Conservation (phyloP, 805 yeast genomes). For the Tetrapisispora arboricola region DNA sequence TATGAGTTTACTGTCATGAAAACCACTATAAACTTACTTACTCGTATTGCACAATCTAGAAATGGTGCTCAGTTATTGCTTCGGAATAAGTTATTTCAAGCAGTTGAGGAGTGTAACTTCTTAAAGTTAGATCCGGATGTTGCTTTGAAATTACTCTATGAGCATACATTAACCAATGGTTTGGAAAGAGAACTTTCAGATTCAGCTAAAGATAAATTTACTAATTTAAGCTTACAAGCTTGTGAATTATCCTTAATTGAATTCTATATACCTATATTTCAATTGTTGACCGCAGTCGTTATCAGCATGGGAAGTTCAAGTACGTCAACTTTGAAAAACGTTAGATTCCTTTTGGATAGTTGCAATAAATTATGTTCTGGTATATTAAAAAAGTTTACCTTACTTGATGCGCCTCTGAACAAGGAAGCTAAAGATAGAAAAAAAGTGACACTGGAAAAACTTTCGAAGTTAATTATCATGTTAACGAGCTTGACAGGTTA, state of each 20-base stretch:
- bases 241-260: conserved; percentile 49
- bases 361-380: conserved; percentile 51
- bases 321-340: conserved; percentile 44
- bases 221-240: conserved; percentile 25
- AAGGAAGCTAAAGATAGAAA: conserved; percentile 13
- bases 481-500: conserved; percentile 40
- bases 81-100: conserved; percentile 61
- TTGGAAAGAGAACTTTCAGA: conserved; percentile 34
- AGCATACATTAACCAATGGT: conserved; percentile 25
- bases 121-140: conserved; percentile 68
- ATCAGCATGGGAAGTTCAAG: conserved; percentile 74
- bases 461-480: conserved; percentile 47
- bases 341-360: conserved; percentile 39
- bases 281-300: conserved; percentile 53
- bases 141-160: conserved; percentile 48
- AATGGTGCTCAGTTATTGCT: conserved; percentile 68
- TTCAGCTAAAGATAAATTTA: conserved; percentile 44
- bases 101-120: conserved; percentile 46
- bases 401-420: conserved; percentile 24
- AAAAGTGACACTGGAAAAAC: conserved; percentile 35
- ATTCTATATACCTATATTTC: conserved; percentile 62
- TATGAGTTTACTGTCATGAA: conserved; percentile 74
- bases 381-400: conserved; percentile 47
- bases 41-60: conserved; percentile 66
- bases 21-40: conserved; percentile 55